Evolutionary conservation across 2,329 filamentous ascomycete genomes (phyloP), one percentile per base, ranked within the genome.

Genomic region (Onygenales sp.): DNA sequence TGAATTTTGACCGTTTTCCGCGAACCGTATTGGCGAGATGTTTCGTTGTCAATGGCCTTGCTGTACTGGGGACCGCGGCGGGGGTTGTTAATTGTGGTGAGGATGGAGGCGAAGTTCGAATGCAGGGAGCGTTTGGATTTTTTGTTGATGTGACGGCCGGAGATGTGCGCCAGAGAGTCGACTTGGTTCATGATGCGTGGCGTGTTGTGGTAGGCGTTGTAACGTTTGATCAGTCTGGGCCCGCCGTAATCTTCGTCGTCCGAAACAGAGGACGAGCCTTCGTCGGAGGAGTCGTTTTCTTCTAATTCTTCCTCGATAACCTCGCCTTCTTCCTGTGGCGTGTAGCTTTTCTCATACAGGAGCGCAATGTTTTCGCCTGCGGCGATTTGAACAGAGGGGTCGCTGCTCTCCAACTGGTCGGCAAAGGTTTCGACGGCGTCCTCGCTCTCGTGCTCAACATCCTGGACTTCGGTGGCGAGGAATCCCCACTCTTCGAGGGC

Each of bases 301-400:
- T 68, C 71, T 31, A 73, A 70, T 5, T 75, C 72, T 35, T 70
- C 65, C 2, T 69, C 70, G 6, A 62, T 53, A 58, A 72, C 55
- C 57, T 85, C 80, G 55, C 80, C 79, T 10, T 80, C 78, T 61
- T 82, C 80, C 48, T 74, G 71, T 38, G 77, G 75, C 0, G 78
- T 80, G 66, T 79, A 83, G 55, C 78, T 81, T 57, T 86, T 86
- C 68, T 95, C 90, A 62, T 88, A 92, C 9, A 95, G 75, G 8
- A 94, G 75, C 0, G 89, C 89, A 55, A 95, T 90, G 66, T 88
- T 88, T 63, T 86, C 81, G 3, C 86, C 89, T 0, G 89, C 86
- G 3, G 85, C 82, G 45, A 89, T 82, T 63, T 93, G 88, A 1
- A 95, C 87, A 7, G 79, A 75, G 0, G 83, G 74, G 55, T 89